Evolutionary conservation across 2,329 filamentous ascomycete species (phyloP).

Genomic region (Neofusicoccum parvum): DNA sequence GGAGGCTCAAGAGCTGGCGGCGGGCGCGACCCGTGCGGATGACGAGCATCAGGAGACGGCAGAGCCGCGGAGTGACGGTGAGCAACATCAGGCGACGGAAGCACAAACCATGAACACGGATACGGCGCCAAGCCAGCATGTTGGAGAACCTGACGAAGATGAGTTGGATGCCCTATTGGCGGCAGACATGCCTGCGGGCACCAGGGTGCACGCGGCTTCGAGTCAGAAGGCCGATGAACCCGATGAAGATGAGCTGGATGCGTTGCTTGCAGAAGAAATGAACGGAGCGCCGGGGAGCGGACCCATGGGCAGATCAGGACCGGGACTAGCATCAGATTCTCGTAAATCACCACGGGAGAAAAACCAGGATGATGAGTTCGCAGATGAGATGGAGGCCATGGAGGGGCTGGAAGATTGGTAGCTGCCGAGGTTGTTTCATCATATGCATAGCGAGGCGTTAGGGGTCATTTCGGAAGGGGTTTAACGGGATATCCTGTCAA

Average conservation of each 20-base stretch:
- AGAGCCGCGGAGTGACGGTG: constrained; percentile 20
- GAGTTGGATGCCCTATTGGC: constrained; percentile 59
- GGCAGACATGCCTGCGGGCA: constrained; percentile 39
- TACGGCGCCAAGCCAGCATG: constrained; percentile 7
- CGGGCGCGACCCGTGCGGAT: constrained; percentile 17
- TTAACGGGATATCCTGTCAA: constrained; percentile 18
- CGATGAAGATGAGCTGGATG: constrained; percentile 57
- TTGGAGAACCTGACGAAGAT: constrained; percentile 48
- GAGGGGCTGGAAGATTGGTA: constrained; percentile 41
- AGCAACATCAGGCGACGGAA: constrained; percentile 22
- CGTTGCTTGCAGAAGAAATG: constrained; percentile 50
- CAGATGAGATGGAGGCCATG: constrained; percentile 44
- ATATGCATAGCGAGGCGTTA: constrained; percentile 18
- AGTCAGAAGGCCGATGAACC: constrained; percentile 33
- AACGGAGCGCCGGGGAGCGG: constrained; percentile 12
- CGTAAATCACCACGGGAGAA: constrained; percentile 15
- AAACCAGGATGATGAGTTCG: constrained; percentile 37
- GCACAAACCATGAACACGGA: constrained; percentile 14
- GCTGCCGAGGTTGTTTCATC: constrained; percentile 21
- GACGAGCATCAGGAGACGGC: not conserved
- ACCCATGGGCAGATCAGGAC: constrained; percentile 9
- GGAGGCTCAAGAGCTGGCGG: constrained; percentile 24
- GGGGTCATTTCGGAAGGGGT: constrained; percentile 15
- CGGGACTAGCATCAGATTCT: constrained; percentile 12
- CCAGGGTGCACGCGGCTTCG: not conserved